Conservation (phyloP, 106 monocot species). For the Apostasia shenzhenica region DNA sequence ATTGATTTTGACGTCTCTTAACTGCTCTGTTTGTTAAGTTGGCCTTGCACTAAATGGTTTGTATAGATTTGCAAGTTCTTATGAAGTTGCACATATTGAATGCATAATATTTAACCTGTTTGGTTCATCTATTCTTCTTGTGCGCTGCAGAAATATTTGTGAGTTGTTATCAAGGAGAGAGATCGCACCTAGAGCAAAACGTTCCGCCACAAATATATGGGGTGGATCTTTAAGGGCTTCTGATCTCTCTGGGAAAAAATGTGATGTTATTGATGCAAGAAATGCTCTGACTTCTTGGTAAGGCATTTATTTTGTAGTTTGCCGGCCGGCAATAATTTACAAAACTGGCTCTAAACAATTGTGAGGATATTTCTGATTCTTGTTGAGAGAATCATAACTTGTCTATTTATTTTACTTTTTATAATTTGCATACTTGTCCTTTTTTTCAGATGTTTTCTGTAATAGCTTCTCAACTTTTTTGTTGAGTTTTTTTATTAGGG, state of each 20-base stretch:
- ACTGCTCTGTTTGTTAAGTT: background rate
- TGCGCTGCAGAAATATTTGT: conserved; percentile 43
- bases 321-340: background rate
- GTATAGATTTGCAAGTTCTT: background rate
- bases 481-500: conserved; percentile 32
- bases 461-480: background rate
- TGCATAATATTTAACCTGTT: background rate
- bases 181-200: conserved; percentile 64
- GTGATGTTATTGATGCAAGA: conserved; percentile 50
- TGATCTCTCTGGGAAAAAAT: conserved; percentile 26
- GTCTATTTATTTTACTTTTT: background rate
- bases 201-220: conserved; percentile 43
- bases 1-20: too few relatives aligned
- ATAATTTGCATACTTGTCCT: background rate
- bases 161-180: conserved; percentile 67
- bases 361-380: background rate
- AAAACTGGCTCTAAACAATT: background rate
- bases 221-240: conserved; percentile 14
- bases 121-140: background rate
- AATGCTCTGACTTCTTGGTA: conserved; percentile 85
- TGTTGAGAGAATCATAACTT: background rate
- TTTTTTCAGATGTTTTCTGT: background rate
- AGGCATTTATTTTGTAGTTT: background rate
- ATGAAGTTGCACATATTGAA: background rate
- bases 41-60: background rate